These are phyloP conservation scores for Dalechampia spathulata DNA, from an alignment of 441 rosid genomes.

Conservation along the genomic window DNA sequence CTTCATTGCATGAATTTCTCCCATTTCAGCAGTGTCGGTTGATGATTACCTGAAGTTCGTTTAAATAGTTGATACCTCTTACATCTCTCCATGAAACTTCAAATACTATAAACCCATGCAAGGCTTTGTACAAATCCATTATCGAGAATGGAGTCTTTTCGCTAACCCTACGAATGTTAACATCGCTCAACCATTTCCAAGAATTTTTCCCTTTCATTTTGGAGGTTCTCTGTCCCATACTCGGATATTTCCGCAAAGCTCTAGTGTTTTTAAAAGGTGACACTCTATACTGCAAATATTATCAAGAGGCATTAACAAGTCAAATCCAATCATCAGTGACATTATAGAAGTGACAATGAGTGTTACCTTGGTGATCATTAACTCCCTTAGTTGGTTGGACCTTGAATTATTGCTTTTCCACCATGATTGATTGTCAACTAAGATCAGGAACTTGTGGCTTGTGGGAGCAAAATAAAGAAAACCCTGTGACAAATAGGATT, in stretches of 20 bases:
- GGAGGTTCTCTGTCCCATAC: background rate
- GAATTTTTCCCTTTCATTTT: background rate
- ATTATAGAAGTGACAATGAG: background rate
- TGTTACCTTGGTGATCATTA: background rate
- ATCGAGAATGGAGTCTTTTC: constrained; percentile 2
- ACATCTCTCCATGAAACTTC: constrained; percentile 9
- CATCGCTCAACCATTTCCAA: background rate
- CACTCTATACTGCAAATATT: background rate
- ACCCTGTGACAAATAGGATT: constrained; percentile 3
- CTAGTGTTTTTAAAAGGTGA: constrained; percentile 7
- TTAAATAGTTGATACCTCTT: constrained; percentile 5
- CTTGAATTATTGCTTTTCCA: background rate
- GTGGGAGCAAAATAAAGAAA: constrained; percentile 5
- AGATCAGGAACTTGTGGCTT: constrained; percentile 1
- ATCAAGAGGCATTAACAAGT: background rate
- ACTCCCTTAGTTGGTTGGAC: background rate
- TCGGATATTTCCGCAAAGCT: constrained; percentile 3
- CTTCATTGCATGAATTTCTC: too few species aligned
- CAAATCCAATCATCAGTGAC: background rate
- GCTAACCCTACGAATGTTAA: background rate
- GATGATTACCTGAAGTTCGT: constrained; percentile 6
- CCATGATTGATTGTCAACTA: constrained; percentile 12
- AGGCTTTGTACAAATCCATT: constrained; percentile 5
- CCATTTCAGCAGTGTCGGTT: too few species aligned
- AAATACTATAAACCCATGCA: constrained; percentile 7